These are phyloP conservation scores for Calonectria montana DNA, from an alignment of 2,329 filamentous ascomycete species.

Conservation along the genomic window DNA sequence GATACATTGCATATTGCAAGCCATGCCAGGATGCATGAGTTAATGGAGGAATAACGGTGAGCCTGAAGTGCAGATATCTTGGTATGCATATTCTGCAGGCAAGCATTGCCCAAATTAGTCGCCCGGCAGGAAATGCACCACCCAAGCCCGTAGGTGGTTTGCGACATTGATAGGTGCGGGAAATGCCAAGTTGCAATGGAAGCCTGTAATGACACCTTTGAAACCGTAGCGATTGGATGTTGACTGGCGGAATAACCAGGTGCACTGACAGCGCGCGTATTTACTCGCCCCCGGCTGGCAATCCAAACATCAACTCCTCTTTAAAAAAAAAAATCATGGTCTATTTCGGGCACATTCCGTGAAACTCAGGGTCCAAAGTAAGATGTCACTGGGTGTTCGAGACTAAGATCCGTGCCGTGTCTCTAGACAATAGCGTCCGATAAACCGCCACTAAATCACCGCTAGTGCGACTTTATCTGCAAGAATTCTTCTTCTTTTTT, in stretches of 20 bases:
- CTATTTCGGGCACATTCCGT: not conserved
- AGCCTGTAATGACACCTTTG: not conserved
- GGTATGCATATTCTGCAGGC: not conserved
- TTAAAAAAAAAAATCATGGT: not conserved
- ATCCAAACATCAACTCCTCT: not conserved
- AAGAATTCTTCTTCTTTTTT: not conserved
- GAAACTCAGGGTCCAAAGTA: not conserved
- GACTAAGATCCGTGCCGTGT: not conserved
- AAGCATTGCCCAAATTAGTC: too few species aligned
- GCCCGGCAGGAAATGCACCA: not conserved
- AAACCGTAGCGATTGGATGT: not conserved
- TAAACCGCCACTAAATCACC: not conserved
- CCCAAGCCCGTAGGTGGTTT: not conserved
- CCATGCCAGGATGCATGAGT: too few species aligned
- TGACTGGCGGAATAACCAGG: too few species aligned
- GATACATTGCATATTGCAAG: too few species aligned
- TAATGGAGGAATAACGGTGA: not conserved
- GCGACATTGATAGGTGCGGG: not conserved
- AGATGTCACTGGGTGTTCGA: not conserved
- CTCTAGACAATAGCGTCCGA: not conserved
- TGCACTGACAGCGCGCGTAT: too few species aligned
- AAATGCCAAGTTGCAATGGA: not conserved
- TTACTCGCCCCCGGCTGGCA: not conserved
- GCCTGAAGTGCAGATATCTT: not conserved
- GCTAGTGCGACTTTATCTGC: not conserved